phyloP scores from a whole-genome alignment of 805 yeast genomes.

The Zygotorulaspora sp. region DNA sequence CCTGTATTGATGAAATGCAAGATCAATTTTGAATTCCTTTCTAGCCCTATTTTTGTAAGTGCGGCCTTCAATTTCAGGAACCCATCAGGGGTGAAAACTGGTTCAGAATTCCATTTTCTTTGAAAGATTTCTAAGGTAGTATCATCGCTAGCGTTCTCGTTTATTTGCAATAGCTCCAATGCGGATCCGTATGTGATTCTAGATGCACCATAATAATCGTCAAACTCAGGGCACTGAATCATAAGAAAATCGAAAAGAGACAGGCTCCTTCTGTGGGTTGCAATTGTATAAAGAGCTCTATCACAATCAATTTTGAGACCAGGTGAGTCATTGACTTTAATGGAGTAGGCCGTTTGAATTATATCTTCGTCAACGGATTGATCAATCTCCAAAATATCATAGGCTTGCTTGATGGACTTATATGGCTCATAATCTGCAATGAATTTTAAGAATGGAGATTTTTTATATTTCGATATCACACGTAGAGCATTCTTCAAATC shows the following conservation, averaged over 20 bases:
- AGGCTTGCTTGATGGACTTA: slow-evolving; percentile 45
- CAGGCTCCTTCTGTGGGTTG: slow-evolving; percentile 52
- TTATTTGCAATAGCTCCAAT: slow-evolving; percentile 45
- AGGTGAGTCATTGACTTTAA: slow-evolving; percentile 52
- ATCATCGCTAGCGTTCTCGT: slow-evolving; percentile 49
- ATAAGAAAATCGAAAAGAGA: slow-evolving; percentile 52
- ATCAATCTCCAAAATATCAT: slow-evolving; percentile 46
- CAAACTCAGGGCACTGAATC: slow-evolving; percentile 31
- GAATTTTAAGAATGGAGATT: slow-evolving; percentile 35
- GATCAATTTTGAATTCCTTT: slow-evolving; percentile 52
- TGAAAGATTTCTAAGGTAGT: slow-evolving; percentile 36
- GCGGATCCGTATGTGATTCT: slow-evolving; percentile 41
- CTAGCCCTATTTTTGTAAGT: slow-evolving; percentile 50
- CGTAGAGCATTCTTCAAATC: slow-evolving; percentile 40
- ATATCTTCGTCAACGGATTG: slow-evolving; percentile 62
- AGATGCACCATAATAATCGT: slow-evolving; percentile 25
- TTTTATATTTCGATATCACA: slow-evolving; percentile 38
- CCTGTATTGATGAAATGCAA: slow-evolving; percentile 58
- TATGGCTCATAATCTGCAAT: slow-evolving; percentile 46
- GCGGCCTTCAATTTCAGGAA: slow-evolving; percentile 55
- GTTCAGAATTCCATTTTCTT: slow-evolving; percentile 29
- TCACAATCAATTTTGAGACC: slow-evolving; percentile 40
- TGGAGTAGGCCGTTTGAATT: slow-evolving; percentile 67
- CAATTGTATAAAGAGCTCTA: slow-evolving; percentile 60
- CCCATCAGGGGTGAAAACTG: slow-evolving; percentile 38